Conservation (phyloP, 78 protist genomes). For the Planoprotostelium fungivorum region DNA sequence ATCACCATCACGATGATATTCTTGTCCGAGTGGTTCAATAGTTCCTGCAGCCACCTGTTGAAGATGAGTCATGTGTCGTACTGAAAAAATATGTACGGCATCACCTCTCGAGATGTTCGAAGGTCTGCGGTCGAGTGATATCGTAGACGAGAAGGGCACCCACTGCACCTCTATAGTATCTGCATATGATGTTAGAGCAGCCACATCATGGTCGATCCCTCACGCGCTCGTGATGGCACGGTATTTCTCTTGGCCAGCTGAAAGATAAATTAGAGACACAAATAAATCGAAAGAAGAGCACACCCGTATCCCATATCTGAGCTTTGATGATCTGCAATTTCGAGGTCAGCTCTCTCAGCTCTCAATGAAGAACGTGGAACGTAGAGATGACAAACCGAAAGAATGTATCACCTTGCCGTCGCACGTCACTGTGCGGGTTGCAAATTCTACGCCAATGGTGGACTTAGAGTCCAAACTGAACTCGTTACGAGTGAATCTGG, state of each 20-base stretch:
- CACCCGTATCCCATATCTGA: conserved; percentile 24
- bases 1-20: not conserved
- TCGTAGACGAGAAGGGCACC: conserved; percentile 82
- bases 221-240: conserved; percentile 74
- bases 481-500: conserved; percentile 85
- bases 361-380: not conserved
- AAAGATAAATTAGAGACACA: not conserved
- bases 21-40: not conserved
- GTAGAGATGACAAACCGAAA: not conserved
- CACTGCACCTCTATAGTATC: conserved; percentile 89
- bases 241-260: conserved; percentile 74
- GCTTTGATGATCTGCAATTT: not conserved
- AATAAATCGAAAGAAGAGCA: not conserved
- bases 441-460: conserved; percentile 99
- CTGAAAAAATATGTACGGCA: too few species aligned
- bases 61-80: not conserved
- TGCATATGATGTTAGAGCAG: conserved; percentile 20
- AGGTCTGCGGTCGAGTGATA: conserved; percentile 60
- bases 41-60: not conserved
- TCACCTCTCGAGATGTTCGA: conserved; percentile 75
- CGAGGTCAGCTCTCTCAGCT: too few species aligned
- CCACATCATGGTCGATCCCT: not conserved
- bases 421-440: conserved; percentile 80
- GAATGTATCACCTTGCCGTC: conserved; percentile 72
- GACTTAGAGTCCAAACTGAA: conserved; percentile 95